Percentiles rank a stretch among this genome's conserved stretches.
These are phyloP conservation scores for Echium plantagineum DNA, from an alignment of 257 asterid genomes.

Conservation along the genomic window DNA sequence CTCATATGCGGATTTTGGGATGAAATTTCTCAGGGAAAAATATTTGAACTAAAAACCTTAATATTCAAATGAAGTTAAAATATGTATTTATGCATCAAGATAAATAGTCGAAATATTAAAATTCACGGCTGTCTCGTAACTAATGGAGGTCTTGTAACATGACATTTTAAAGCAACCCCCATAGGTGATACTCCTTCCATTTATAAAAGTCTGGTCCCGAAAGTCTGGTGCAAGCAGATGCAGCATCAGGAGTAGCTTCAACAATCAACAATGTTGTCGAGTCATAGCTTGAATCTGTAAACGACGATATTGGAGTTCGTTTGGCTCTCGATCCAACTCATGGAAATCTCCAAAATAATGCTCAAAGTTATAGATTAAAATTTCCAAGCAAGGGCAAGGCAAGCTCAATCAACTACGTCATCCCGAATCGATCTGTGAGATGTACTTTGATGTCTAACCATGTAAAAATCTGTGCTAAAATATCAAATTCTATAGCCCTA, in stretches of 20 bases:
- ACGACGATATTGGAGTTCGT: conserved; percentile 22
- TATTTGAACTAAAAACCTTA: no score
- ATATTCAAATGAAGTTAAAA: no score
- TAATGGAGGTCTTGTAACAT: no score
- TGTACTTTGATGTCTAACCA: not conserved
- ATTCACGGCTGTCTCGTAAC: no score
- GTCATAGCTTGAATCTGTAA: conserved; percentile 20
- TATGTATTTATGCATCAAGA: no score
- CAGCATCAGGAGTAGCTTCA: conserved; percentile 66
- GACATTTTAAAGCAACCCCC: no score
- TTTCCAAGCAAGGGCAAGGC: not conserved
- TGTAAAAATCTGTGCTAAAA: not conserved
- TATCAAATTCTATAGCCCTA: not conserved
- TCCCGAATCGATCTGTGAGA: not conserved
- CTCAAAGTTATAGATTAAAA: not conserved
- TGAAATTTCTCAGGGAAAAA: no score
- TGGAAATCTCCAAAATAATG: no score
- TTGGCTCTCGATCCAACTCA: conserved; percentile 33
- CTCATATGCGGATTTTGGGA: no score
- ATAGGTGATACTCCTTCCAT: no score
- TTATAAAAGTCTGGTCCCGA: no score
- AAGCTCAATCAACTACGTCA: not conserved
- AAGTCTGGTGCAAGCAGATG: conserved; percentile 96
- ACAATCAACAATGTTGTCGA: conserved; percentile 58
- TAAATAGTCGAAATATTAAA: no score